Conservation (phyloP, 306 rosid species). For the Vicia faba region DNA sequence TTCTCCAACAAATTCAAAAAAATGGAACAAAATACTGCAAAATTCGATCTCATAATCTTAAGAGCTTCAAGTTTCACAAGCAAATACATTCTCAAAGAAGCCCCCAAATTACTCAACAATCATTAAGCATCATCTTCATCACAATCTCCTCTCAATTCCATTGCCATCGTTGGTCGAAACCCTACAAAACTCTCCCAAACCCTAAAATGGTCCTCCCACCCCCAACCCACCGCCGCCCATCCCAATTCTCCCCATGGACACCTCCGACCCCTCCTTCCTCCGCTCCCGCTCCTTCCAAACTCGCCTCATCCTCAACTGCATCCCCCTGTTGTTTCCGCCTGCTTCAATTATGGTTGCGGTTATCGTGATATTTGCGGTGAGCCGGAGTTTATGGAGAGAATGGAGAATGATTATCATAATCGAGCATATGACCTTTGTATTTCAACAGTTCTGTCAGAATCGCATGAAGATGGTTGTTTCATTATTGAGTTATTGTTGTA, state of each 20-base stretch:
- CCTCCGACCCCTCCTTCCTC: too few species aligned
- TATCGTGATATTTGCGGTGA: too few species aligned
- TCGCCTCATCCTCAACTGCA: too few species aligned
- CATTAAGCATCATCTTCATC: background rate
- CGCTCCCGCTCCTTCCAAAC: too few species aligned
- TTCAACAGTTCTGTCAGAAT: too few species aligned
- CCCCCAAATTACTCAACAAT: conserved; percentile 65
- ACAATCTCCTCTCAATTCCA: conserved; percentile 59
- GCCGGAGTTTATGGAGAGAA: too few species aligned
- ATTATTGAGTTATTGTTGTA: too few species aligned
- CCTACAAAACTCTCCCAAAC: conserved; percentile 59
- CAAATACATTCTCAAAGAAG: conserved; percentile 70
- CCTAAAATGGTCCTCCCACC: conserved; percentile 64
- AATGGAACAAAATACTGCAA: background rate
- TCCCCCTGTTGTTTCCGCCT: too few species aligned
- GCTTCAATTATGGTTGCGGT: too few species aligned
- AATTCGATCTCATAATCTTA: conserved; percentile 59
- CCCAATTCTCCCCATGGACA: conserved; percentile 53
- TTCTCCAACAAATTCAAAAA: background rate
- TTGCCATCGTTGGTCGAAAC: conserved; percentile 83
- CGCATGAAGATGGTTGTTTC: too few species aligned
- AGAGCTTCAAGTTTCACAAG: conserved; percentile 95
- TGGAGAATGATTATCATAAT: too few species aligned
- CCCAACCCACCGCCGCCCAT: conserved; percentile 55
- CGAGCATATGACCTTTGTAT: too few species aligned